Evolutionary conservation across 1,139 yeast genomes (phyloP).

Genomic region (Insectozyma bohioensis): DNA sequence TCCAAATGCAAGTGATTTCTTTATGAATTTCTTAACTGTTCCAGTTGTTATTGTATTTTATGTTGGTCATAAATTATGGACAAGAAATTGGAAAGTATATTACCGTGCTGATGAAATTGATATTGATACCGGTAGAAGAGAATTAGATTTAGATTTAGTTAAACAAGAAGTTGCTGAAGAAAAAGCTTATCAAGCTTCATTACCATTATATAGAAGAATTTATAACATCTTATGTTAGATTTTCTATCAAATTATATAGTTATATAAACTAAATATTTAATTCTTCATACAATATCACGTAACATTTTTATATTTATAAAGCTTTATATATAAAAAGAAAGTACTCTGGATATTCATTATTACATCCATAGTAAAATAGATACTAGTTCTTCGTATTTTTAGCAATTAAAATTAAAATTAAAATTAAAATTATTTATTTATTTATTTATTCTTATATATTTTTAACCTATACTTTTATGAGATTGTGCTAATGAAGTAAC

Average conservation of each 20-base stretch:
- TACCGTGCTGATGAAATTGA: slow-evolving; percentile 56
- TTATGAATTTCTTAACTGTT: slow-evolving; percentile 60
- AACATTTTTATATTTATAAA: too few species aligned
- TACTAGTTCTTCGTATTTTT: too few species aligned
- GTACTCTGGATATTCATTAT: too few species aligned
- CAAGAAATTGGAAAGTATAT: slow-evolving; percentile 49
- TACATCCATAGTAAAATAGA: too few species aligned
- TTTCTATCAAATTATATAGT: too few species aligned
- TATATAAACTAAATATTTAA: too few species aligned
- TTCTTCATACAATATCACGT: too few species aligned
- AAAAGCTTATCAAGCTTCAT: slow-evolving; percentile 48
- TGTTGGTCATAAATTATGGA: slow-evolving; percentile 56
- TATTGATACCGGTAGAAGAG: slow-evolving; percentile 70
- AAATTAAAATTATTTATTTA: too few species aligned
- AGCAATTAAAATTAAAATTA: too few species aligned
- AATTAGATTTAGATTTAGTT: slow-evolving; percentile 60
- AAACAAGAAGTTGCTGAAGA: slow-evolving; percentile 68
- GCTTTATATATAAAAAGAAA: too few species aligned
- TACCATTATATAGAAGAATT: slow-evolving; percentile 52
- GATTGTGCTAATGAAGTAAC: slow-evolving; percentile 20
- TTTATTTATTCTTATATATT: background rate
- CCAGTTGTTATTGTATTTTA: slow-evolving; percentile 61
- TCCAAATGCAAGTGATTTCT: slow-evolving; percentile 60
- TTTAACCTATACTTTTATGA: slow-evolving; percentile 14
- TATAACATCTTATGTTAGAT: slow-evolving; percentile 57